Evolutionary conservation across 1,139 yeast genomes (phyloP), one percentile per base, ranked within the genome.

Genomic region (Yamadazyma siamensis): DNA sequence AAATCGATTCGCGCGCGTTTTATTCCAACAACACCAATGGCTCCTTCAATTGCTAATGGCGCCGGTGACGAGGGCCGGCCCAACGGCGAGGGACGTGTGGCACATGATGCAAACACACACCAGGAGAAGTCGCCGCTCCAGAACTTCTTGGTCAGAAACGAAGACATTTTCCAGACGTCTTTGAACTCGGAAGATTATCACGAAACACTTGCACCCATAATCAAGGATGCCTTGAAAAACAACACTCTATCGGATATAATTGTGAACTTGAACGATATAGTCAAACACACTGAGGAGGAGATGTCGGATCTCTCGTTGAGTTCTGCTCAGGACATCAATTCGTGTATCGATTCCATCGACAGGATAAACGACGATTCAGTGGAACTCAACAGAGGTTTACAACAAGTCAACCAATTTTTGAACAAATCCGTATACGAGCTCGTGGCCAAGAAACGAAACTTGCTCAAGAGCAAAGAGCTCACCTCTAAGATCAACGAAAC

Each of bases 161-260:
- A 67, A 27, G 73, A 67, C 40, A 61, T 67, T 26, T 68, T 66
- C 43, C 71, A 65, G 38, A 63, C 71, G 2, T 67, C 80, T 2
- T 52, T 77, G 21, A 65, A 70, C 31, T 75, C 87, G 1, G 85
- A 80, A 33, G 89, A 83, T 46, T 83, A 80, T 50, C 58, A 86
- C 25, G 95, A 86, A 43, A 86, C 83, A 54, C 65, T 86, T 37
- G 85, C 88, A 2, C 94, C 94, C 1, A 71, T 84, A n/a, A 70
- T 86, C 38, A 77, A 76, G 46, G 75, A 77, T 13, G 82, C 89
- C n/a, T 58, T 86, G 32, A 63, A 63, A 30, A 59, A 67, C 14
- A 68, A 77, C 41, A 69, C 77, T 0, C 64, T 85, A 19, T 67
- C 77, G 6, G 78, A 71, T 13, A 61, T 86, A 36, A 64, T 82